Percentiles rank a stretch among this genome's conserved stretches.
These are phyloP conservation scores for Elongisporangium prolatum DNA, from an alignment of 352 stramenopile genomes.

Conservation along the genomic window DNA sequence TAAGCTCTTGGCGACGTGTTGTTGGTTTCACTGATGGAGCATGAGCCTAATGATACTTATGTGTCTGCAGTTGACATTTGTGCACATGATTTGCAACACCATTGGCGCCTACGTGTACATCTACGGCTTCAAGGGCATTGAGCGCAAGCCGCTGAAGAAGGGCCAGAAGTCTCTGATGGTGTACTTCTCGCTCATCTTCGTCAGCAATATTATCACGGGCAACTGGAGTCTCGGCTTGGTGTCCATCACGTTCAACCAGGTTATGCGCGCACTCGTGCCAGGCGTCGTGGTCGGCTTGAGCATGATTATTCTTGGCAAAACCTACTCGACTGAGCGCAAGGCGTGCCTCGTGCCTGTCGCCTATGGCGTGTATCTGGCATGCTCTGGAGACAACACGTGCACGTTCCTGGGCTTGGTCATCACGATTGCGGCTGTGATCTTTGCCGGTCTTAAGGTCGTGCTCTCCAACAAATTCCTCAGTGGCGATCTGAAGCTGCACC, in stretches of 20 bases:
- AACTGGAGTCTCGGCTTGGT: conserved; percentile 91
- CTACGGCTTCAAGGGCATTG: conserved; percentile 56
- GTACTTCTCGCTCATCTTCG: conserved; percentile 92
- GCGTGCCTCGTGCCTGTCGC: conserved; percentile 74
- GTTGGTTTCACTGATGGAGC: background rate
- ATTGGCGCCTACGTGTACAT: conserved; percentile 82
- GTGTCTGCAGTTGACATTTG: conserved; percentile 64
- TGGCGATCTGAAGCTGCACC: conserved; percentile 91
- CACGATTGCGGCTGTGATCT: conserved; percentile 83
- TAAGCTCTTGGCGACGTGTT: background rate
- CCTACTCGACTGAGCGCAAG: conserved; percentile 73
- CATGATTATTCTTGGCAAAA: conserved; percentile 75
- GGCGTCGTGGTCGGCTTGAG: conserved; percentile 76
- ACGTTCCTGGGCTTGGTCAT: conserved; percentile 87
- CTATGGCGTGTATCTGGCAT: conserved; percentile 80
- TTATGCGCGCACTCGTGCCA: conserved; percentile 86
- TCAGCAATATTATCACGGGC: conserved; percentile 94
- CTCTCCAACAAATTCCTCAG: conserved; percentile 92
- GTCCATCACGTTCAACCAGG: conserved; percentile 95
- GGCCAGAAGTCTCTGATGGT: conserved; percentile 74
- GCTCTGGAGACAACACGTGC: conserved; percentile 86
- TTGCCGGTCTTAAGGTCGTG: conserved; percentile 92
- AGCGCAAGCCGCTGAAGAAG: conserved; percentile 58
- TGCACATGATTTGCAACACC: conserved; percentile 94
- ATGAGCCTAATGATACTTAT: background rate